Base-by-base conservation (phyloP, 345 rosid species). In the Fremontodendron californicum region DNA sequence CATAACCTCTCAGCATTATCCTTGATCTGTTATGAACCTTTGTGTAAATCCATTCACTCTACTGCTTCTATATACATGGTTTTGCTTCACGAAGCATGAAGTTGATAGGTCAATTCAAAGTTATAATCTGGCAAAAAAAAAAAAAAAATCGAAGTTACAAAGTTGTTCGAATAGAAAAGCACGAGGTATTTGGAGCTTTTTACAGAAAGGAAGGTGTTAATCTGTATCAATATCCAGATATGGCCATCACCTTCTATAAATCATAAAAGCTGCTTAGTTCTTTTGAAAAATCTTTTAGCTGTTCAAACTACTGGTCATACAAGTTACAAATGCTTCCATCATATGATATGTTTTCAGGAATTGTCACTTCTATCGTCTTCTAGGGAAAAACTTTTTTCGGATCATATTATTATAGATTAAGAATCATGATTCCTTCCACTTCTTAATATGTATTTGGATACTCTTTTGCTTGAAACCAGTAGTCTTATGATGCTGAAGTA, bases 21-120 rank as follows among this genome's bases (percentile, higher is more conserved):
- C 49, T 74, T 75, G 45, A 46, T 62, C 18, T 55, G 7, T 76
- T 73, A 49, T 52, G 48, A 27, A 74, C 73, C 37, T 66, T 27
- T 70, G 37, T 68, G 31, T 61, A 31, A 42, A 75, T 42, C 39
- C 43, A 13, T 73, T n/a, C 11, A 42, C 35, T 72, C 40, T 52
- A 13, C 23, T 9, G 39, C 12, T 43, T 75, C 23, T 19, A 35
- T 54, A 23, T 25, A 40, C 45, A n/a, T 46, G 16, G 16, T 42
- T 51, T 64, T 25, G n/a, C 39, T 42, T 29, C 55, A 33, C 6
- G 25, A 18, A 42, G 66, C 60, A 42, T 64, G 31, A 54, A 15
- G 55, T 71, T 21, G 5, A 54, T 72, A 6, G 52, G 19, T 15
- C 58, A 70, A 23, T 49, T 64, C 73, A 49, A 39, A 61, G 66